Conservation (phyloP, 805 yeast genomes). For the Komagataella mondaviorum region DNA sequence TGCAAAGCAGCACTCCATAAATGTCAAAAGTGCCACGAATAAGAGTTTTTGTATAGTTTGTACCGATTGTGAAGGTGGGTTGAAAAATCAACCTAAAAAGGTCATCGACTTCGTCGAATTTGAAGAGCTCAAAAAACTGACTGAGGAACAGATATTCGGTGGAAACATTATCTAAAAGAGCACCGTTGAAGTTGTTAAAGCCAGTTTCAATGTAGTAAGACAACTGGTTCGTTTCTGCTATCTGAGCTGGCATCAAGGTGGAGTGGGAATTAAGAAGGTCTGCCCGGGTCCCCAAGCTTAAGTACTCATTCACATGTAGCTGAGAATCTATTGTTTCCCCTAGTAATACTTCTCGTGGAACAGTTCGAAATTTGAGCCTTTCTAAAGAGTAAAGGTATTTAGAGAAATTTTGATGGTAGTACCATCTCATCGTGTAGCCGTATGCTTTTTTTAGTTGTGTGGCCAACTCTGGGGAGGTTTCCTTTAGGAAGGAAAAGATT, state of each 20-base stretch:
- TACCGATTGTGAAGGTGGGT: slow-evolving; percentile 37
- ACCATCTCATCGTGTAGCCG: slow-evolving; percentile 85
- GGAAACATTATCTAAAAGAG: slow-evolving; percentile 61
- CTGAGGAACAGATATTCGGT: slow-evolving; percentile 65
- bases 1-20: slow-evolving; percentile 65
- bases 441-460: slow-evolving; percentile 69
- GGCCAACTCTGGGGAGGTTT: slow-evolving; percentile 50
- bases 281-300: slow-evolving; percentile 43
- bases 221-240: slow-evolving; percentile 65
- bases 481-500: slow-evolving; percentile 39
- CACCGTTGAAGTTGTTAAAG: slow-evolving; percentile 58
- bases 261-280: slow-evolving; percentile 42
- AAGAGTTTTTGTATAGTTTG: slow-evolving; percentile 28
- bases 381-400: slow-evolving; percentile 65
- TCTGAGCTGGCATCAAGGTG: slow-evolving; percentile 66
- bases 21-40: slow-evolving; percentile 43
- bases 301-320: slow-evolving; percentile 33
- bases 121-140: slow-evolving; percentile 49
- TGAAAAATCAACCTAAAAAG: slow-evolving; percentile 36
- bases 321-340: slow-evolving; percentile 19
- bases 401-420: slow-evolving; percentile 66
- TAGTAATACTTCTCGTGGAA: slow-evolving; percentile 43
- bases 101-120: slow-evolving; percentile 30
- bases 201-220: slow-evolving; percentile 62
- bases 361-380: slow-evolving; percentile 37